Evolutionary conservation across 75 land plant species (phyloP).

Genomic region (Chamaecyparis obtusa): DNA sequence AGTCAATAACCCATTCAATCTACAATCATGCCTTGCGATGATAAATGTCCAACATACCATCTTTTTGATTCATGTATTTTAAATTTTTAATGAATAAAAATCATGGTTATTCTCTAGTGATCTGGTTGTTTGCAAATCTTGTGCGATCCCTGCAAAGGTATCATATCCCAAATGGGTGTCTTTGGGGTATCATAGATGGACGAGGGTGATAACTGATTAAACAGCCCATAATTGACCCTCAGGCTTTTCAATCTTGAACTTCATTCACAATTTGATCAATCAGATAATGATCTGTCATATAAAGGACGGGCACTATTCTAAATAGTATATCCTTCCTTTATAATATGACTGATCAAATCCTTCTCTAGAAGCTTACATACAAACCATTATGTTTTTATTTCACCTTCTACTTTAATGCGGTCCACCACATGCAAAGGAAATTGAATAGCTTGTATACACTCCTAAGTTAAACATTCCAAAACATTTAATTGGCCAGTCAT

Average conservation of each 20-base stretch:
- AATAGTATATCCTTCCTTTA: background rate
- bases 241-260: background rate
- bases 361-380: background rate
- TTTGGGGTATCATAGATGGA: background rate
- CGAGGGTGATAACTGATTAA: background rate
- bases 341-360: background rate
- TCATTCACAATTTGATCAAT: background rate
- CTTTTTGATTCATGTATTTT: background rate
- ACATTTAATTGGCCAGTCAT: background rate
- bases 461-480: background rate
- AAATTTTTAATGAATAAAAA: too few species aligned
- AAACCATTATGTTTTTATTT: background rate
- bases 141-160: background rate
- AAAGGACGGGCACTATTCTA: background rate
- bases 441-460: background rate
- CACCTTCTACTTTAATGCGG: background rate
- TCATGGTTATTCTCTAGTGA: background rate
- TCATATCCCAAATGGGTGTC: background rate
- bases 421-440: background rate
- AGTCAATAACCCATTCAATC: background rate
- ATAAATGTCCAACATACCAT: background rate
- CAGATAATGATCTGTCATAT: background rate
- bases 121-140: background rate
- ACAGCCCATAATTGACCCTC: background rate
- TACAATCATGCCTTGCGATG: background rate